Percentiles rank a stretch among this genome's conserved stretches.
Conservation (phyloP, 208 protist genomes). For the Leishmania amazonensis region DNA sequence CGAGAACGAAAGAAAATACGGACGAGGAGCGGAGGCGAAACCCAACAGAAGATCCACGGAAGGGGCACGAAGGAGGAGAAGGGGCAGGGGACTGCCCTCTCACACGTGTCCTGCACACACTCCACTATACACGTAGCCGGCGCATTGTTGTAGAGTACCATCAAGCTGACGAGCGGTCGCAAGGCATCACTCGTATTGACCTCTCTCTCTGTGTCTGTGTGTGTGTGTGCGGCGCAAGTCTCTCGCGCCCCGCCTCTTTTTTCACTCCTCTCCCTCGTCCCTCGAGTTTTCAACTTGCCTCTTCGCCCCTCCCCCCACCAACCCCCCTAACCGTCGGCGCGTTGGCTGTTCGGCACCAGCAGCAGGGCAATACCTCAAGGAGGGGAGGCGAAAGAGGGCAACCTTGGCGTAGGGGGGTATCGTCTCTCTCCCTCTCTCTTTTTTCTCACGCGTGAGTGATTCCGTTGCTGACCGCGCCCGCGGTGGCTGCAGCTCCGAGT, state of each 20-base stretch:
- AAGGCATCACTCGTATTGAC: neutral
- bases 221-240: neutral
- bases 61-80: no score
- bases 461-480: no score
- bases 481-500: no score
- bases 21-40: no score
- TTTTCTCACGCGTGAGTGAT: no score
- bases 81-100: neutral
- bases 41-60: no score
- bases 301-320: neutral
- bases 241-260: neutral
- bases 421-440: neutral
- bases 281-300: neutral
- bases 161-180: neutral
- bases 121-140: neutral
- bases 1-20: no score
- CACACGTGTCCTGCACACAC: neutral
- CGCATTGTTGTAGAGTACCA: neutral
- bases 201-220: neutral
- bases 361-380: neutral
- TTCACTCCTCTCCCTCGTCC: no score
- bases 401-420: neutral
- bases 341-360: neutral
- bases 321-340: neutral
- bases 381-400: neutral